These are phyloP conservation scores for Penicillium canariense DNA, from an alignment of 495 filamentous ascomycete species.

Conservation along the genomic window DNA sequence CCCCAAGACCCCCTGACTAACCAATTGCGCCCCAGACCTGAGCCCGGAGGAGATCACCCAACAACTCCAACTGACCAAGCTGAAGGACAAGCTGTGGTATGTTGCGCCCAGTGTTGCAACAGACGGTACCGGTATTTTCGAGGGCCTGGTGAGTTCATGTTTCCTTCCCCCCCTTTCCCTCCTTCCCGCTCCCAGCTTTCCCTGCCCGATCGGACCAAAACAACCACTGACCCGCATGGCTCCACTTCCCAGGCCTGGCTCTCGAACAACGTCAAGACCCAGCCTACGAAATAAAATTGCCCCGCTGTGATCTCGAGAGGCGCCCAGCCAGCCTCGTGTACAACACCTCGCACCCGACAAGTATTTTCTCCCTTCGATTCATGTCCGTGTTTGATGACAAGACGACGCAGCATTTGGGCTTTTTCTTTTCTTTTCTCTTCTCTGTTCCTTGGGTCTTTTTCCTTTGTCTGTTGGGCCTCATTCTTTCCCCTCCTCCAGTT, in stretches of 20 bases:
- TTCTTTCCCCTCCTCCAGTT: conserved; percentile 19
- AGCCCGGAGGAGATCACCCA: conserved; percentile 83
- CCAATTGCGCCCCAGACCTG: conserved; percentile 58
- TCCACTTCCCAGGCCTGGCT: conserved; percentile 66
- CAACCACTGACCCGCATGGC: conserved; percentile 20
- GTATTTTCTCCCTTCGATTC: conserved; percentile 31
- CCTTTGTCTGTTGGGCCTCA: conserved; percentile 13
- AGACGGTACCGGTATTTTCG: conserved; percentile 88
- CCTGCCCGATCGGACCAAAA: conserved; percentile 2
- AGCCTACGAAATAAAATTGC: conserved; percentile 48
- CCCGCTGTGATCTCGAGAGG: conserved; percentile 26
- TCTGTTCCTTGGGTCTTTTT: conserved; percentile 11
- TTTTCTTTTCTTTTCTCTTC: conserved; percentile 26
- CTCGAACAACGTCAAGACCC: conserved; percentile 87
- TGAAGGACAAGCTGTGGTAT: conserved; percentile 93
- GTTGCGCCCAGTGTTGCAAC: conserved; percentile 95
- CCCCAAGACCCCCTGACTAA: conserved; percentile 11
- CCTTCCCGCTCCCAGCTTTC: background rate
- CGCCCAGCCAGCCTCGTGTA: conserved; percentile 35
- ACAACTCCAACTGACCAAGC: conserved; percentile 73
- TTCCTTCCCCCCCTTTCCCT: background rate
- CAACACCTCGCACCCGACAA: conserved; percentile 38
- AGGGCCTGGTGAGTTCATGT: conserved; percentile 69
- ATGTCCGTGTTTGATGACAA: conserved; percentile 48
- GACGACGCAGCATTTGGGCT: conserved; percentile 46